phyloP scores from a whole-genome alignment of 2,329 filamentous ascomycete genomes.

The Fusarium veterinarium region DNA sequence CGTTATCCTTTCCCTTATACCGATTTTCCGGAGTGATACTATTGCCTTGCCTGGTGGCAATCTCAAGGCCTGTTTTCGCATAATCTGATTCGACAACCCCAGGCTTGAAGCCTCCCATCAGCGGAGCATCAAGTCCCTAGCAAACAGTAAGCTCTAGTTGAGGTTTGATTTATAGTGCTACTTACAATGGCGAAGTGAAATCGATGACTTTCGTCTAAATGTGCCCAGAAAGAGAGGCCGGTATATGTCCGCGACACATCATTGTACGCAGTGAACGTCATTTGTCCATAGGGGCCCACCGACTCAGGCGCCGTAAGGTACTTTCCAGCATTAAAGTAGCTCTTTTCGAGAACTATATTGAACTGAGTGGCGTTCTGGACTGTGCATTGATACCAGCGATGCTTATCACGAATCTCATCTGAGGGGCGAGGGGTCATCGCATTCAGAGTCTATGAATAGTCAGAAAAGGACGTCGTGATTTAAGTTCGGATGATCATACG shows the following conservation, averaged over 20 bases:
- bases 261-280: neutral
- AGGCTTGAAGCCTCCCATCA: rapidly evolving
- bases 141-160: rapidly evolving
- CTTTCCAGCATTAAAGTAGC: rapidly evolving
- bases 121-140: neutral
- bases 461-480: too few species aligned
- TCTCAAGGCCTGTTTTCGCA: neutral
- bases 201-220: neutral
- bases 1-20: rapidly evolving
- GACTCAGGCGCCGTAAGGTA: rapidly evolving
- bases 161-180: rapidly evolving
- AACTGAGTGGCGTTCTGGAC: neutral
- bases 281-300: rapidly evolving
- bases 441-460: rapidly evolving
- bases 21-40: rapidly evolving
- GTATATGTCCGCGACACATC: rapidly evolving
- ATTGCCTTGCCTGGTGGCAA: neutral
- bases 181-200: neutral
- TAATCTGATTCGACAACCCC: rapidly evolving
- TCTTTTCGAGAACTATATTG: rapidly evolving
- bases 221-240: rapidly evolving
- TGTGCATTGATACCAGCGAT: neutral
- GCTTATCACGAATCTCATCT: rapidly evolving
- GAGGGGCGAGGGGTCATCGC: rapidly evolving
- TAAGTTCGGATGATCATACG: neutral